Conservation (phyloP, 768 basidiomycete genomes). For the Leccinum barrowsii region DNA sequence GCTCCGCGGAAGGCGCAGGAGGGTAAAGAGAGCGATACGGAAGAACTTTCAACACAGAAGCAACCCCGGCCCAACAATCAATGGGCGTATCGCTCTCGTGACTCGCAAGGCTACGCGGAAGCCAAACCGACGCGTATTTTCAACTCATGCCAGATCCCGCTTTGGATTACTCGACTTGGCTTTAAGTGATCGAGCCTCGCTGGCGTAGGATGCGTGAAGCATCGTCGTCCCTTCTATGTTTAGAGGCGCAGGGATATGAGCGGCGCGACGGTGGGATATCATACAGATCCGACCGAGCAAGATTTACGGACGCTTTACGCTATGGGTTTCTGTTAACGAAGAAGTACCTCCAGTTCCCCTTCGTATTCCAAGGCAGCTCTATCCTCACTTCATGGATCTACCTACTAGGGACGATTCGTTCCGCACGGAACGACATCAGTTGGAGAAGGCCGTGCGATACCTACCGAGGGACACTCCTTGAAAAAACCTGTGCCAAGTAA, state of each 20-base stretch:
- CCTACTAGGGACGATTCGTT: slow-evolving; percentile 58
- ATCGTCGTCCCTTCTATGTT: slow-evolving; percentile 71
- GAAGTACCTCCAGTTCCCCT: slow-evolving; percentile 37
- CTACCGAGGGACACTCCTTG: slow-evolving; percentile 78
- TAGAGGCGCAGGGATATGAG: slow-evolving; percentile 51
- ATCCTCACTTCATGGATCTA: slow-evolving; percentile 79
- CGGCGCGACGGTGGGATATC: slow-evolving; percentile 83
- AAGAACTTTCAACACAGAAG: slow-evolving; percentile 45
- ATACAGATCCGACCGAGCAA: slow-evolving; percentile 81
- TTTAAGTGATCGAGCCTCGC: slow-evolving; percentile 68
- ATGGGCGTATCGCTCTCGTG: slow-evolving; percentile 49
- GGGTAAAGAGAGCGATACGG: slow-evolving; percentile 47
- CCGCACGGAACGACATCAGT: slow-evolving; percentile 61
- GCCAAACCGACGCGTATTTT: slow-evolving; percentile 40
- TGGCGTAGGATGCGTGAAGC: slow-evolving; percentile 67
- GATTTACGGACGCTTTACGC: slow-evolving; percentile 73
- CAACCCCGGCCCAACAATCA: slow-evolving; percentile 7
- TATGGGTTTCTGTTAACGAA: slow-evolving; percentile 73
- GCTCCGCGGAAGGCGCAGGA: slow-evolving; percentile 10
- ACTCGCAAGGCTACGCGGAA: slow-evolving; percentile 38
- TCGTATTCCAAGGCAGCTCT: slow-evolving; percentile 88
- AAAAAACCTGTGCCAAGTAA: slow-evolving; percentile 76
- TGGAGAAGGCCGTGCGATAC: slow-evolving; percentile 67
- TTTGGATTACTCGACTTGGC: slow-evolving; percentile 69
- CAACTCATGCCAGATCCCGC: slow-evolving; percentile 57